Evolutionary conservation across 768 basidiomycete species (phyloP).

Genomic region (Rhodotorula diobovata): DNA sequence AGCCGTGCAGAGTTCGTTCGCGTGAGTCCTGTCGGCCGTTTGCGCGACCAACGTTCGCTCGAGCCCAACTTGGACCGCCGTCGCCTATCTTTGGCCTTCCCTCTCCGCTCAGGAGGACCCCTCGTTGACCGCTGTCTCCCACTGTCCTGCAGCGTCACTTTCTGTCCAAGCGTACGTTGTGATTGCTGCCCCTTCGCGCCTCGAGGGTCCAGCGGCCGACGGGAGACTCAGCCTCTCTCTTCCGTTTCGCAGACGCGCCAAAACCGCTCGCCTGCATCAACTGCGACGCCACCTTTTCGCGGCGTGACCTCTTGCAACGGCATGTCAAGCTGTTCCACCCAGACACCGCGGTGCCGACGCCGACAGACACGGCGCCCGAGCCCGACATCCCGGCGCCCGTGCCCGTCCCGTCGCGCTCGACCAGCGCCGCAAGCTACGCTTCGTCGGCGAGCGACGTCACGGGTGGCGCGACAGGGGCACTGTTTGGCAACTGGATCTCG

Average conservation of each 20-base stretch:
- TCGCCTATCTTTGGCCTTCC: too few relatives aligned
- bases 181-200: neutral
- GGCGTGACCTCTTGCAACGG: conserved; percentile 2
- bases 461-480: neutral
- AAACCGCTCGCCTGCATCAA: neutral
- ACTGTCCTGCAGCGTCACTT: neutral
- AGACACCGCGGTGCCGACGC: neutral
- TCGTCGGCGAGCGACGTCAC: neutral
- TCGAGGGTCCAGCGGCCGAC: too few relatives aligned
- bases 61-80: too few relatives aligned
- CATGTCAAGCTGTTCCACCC: conserved; percentile 11
- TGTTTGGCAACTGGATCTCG: neutral
- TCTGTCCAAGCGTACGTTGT: neutral
- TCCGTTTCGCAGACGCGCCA: neutral
- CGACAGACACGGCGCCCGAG: neutral
- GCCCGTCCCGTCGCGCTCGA: neutral
- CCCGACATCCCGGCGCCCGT: conserved; percentile 2
- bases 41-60: too few relatives aligned
- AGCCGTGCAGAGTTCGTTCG: neutral
- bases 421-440: neutral
- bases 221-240: too few relatives aligned
- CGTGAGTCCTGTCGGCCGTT: too few relatives aligned
- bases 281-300: neutral
- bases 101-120: too few relatives aligned
- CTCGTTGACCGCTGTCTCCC: too few relatives aligned